Percentiles rank a stretch among this genome's conserved stretches.
Evolutionary conservation across 2,329 filamentous ascomycete genomes (phyloP).

Genomic region (Fusarium avenaceum): DNA sequence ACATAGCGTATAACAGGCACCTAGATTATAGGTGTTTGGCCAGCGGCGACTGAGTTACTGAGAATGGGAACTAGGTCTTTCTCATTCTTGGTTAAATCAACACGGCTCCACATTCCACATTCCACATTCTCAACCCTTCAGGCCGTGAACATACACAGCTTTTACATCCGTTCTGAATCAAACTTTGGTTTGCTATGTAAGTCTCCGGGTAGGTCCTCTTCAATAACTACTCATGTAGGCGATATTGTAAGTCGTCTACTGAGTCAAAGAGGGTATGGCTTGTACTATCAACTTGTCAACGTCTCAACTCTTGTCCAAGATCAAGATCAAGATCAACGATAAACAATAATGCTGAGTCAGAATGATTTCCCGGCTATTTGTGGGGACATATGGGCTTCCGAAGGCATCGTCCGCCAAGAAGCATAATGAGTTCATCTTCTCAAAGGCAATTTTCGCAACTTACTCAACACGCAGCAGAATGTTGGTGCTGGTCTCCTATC

Average conservation of each 20-base stretch:
- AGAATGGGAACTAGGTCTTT: neutral
- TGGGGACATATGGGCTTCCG: slow-evolving; percentile 19
- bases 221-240: neutral
- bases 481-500: too few relatives aligned
- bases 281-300: neutral
- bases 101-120: slow-evolving; percentile 21
- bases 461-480: neutral
- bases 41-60: neutral
- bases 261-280: neutral
- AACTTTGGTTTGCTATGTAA: neutral
- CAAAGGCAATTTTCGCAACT: neutral
- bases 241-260: neutral
- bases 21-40: too few relatives aligned
- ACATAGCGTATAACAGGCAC: too few relatives aligned
- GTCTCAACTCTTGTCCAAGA: neutral
- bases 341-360: neutral
- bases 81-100: slow-evolving; percentile 12
- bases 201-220: neutral
- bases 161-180: slow-evolving; percentile 14
- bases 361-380: slow-evolving; percentile 29
- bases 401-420: neutral
- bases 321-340: neutral
- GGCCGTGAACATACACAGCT: neutral
- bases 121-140: slow-evolving; percentile 23
- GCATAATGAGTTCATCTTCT: too few relatives aligned